A percentile compares a stretch with the other conserved stretches of the same genome.
These are phyloP conservation scores for Vanrija sp. DNA, from an alignment of 1,284 basidiomycete species.

Conservation along the genomic window DNA sequence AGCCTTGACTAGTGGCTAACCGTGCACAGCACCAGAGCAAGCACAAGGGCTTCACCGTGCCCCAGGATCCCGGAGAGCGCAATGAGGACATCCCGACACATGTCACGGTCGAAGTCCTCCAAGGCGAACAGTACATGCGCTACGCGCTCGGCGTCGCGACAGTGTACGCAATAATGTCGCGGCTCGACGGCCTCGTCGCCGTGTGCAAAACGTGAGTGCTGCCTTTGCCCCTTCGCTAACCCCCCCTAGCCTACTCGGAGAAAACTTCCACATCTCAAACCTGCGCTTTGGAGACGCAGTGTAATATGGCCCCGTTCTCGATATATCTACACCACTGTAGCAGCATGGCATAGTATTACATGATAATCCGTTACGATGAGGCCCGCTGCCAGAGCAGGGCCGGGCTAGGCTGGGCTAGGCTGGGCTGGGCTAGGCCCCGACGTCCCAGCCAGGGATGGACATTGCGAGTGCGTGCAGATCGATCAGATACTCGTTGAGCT, in stretches of 20 bases:
- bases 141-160: slow-evolving; percentile 47
- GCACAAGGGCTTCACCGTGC: slow-evolving; percentile 35
- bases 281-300: slow-evolving; percentile 1
- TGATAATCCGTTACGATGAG: too few species aligned
- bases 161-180: slow-evolving; percentile 40
- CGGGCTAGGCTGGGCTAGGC: too few species aligned
- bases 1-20: neutral
- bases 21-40: slow-evolving; percentile 28
- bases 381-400: too few species aligned
- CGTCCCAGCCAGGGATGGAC: slow-evolving; percentile 18
- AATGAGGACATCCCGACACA: slow-evolving; percentile 37
- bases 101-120: slow-evolving; percentile 45
- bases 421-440: neutral
- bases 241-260: slow-evolving; percentile 38
- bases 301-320: neutral
- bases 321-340: too few species aligned
- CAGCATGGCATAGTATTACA: too few species aligned
- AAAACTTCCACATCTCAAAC: slow-evolving; percentile 42
- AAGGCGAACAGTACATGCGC: slow-evolving; percentile 44
- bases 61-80: slow-evolving; percentile 19
- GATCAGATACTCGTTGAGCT: slow-evolving; percentile 47
- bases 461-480: slow-evolving; percentile 48
- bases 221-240: neutral
- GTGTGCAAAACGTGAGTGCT: slow-evolving; percentile 42
- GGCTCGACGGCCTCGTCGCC: slow-evolving; percentile 42